phyloP scores from a whole-genome alignment of 75 land plant species.

The Cunninghamia lanceolata region DNA sequence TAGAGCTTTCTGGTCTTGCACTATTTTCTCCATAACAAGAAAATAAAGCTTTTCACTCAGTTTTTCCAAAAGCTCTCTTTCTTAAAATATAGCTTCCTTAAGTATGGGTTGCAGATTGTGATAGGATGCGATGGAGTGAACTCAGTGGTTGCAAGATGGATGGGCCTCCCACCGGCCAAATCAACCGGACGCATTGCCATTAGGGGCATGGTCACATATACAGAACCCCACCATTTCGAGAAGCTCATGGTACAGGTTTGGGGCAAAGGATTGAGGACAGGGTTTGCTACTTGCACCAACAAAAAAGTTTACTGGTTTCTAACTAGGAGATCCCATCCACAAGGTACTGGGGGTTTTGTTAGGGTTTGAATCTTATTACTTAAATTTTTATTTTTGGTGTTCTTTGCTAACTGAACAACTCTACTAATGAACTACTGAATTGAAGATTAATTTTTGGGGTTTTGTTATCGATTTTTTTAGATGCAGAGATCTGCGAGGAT shows the following conservation, averaged over 20 bases:
- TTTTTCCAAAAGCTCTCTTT: too few relatives aligned
- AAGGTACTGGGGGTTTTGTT: background rate
- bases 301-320: conserved; percentile 49
- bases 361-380: too few relatives aligned
- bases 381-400: too few relatives aligned
- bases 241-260: conserved; percentile 23
- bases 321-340: conserved; percentile 15
- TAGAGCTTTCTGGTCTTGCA: background rate
- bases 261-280: conserved; percentile 30
- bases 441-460: too few relatives aligned
- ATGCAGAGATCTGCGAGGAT: background rate
- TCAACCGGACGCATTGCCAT: conserved; percentile 29
- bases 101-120: conserved; percentile 18
- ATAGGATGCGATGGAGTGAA: conserved; percentile 67
- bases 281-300: conserved; percentile 25
- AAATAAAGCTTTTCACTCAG: too few relatives aligned
- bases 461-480: too few relatives aligned
- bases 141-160: conserved; percentile 53
- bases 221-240: conserved; percentile 28
- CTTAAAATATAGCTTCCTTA: background rate
- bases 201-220: conserved; percentile 35
- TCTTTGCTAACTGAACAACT: too few relatives aligned
- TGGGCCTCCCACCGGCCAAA: conserved; percentile 27
- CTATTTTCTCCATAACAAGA: background rate
- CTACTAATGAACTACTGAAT: too few relatives aligned